These are phyloP conservation scores for Xylaria arbuscula DNA, from an alignment of 2,329 filamentous ascomycete species.

Conservation along the genomic window DNA sequence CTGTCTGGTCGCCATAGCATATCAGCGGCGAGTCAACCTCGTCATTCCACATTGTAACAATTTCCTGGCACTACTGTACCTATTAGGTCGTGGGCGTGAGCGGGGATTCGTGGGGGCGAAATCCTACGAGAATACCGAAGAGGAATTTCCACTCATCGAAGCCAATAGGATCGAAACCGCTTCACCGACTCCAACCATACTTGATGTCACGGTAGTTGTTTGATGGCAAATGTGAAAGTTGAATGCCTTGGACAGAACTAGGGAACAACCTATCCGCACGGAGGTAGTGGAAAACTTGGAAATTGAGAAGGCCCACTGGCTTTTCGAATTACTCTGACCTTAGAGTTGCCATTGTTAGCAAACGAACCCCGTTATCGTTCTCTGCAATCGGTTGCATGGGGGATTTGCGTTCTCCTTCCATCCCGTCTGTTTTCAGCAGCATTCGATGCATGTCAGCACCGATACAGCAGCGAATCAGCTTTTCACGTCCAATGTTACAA, in stretches of 20 bases:
- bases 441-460: slow-evolving; percentile 40
- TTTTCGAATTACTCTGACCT: slow-evolving; percentile 33
- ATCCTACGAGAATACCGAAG: slow-evolving; percentile 41
- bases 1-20: slow-evolving; percentile 17
- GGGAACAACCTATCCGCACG: slow-evolving; percentile 1
- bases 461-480: slow-evolving; percentile 31
- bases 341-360: slow-evolving; percentile 23
- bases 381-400: slow-evolving; percentile 32
- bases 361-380: slow-evolving; percentile 29
- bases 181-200: slow-evolving; percentile 33
- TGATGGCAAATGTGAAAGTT: slow-evolving; percentile 29
- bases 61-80: slow-evolving; percentile 29
- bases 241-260: slow-evolving; percentile 24
- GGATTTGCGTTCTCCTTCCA: slow-evolving; percentile 13
- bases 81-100: slow-evolving; percentile 35
- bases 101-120: slow-evolving; percentile 47
- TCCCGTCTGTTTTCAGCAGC: slow-evolving; percentile 28
- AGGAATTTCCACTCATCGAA: slow-evolving; percentile 22
- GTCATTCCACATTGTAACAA: slow-evolving; percentile 37
- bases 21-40: slow-evolving; percentile 22
- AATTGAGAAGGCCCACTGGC: slow-evolving; percentile 22
- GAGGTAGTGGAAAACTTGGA: slow-evolving; percentile 10
- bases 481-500: slow-evolving; percentile 25
- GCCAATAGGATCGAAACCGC: slow-evolving; percentile 27
- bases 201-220: slow-evolving; percentile 26